Evolutionary conservation across 768 basidiomycete species (phyloP).

Genomic region (Cystobasidium tubakii): DNA sequence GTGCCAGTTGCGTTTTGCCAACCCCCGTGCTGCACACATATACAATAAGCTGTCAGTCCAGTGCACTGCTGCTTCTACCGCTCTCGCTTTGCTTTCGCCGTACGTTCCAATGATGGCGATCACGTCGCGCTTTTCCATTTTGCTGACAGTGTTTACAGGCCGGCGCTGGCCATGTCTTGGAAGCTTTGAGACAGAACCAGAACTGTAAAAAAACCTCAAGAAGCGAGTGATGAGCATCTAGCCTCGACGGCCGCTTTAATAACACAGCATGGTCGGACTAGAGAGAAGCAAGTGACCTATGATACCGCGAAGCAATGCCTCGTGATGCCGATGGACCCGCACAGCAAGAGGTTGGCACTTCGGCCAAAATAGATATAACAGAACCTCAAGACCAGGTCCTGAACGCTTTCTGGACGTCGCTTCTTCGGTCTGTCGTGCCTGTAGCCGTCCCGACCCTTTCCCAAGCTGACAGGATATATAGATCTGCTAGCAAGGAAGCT

Average conservation of each 20-base stretch:
- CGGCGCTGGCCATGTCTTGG: not conserved
- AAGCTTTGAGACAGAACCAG: not conserved
- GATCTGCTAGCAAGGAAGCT: not conserved
- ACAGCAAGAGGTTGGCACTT: not conserved
- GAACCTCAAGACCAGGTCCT: not conserved
- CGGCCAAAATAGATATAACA: not conserved
- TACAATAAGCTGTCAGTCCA: not conserved
- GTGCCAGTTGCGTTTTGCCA: constrained; percentile 85
- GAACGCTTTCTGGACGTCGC: not conserved
- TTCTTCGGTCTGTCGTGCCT: not conserved
- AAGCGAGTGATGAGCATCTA: not conserved
- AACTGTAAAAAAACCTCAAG: too few relatives aligned
- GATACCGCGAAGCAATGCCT: not conserved
- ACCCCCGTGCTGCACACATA: constrained; percentile 72
- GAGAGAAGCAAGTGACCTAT: not conserved
- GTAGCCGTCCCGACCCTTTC: too few relatives aligned
- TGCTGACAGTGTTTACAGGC: not conserved
- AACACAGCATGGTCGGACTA: not conserved
- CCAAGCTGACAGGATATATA: not conserved
- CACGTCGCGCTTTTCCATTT: constrained; percentile 3
- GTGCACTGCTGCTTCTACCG: not conserved
- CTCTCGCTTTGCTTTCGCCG: not conserved
- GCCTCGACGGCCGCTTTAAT: not conserved
- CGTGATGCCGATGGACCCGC: not conserved
- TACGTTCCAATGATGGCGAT: constrained; percentile 30